phyloP scores from a whole-genome alignment of 345 rosid genomes.

The Eucalyptus cloeziana region DNA sequence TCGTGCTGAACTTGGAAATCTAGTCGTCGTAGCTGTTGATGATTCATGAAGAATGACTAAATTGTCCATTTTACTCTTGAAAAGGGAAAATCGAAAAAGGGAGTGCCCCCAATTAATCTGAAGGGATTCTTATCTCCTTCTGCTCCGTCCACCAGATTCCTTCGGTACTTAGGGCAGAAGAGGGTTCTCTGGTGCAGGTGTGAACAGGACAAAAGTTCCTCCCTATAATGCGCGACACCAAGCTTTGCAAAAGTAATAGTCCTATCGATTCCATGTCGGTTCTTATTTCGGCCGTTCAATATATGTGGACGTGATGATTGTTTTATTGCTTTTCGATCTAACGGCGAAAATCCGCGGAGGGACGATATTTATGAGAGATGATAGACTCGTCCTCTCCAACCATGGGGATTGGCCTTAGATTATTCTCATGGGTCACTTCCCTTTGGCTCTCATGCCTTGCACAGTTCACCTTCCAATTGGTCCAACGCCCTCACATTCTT shows the following conservation, averaged over 20 bases:
- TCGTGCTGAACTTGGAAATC: background rate
- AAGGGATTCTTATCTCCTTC: background rate
- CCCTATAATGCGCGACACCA: background rate
- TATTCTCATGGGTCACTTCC: background rate
- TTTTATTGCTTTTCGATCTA: background rate
- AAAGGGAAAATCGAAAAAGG: background rate
- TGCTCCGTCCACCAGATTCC: background rate
- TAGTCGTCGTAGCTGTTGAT: background rate
- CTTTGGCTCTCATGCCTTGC: background rate
- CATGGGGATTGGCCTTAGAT: background rate
- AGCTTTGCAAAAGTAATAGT: background rate
- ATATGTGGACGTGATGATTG: background rate
- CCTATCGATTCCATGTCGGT: background rate
- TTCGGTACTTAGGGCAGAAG: background rate
- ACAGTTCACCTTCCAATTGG: background rate
- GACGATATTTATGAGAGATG: background rate
- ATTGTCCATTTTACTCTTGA: background rate
- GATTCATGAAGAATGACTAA: background rate
- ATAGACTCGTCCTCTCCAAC: background rate
- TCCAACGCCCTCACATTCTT: background rate
- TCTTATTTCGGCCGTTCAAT: background rate
- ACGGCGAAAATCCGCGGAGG: background rate
- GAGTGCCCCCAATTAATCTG: background rate
- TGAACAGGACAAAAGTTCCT: background rate
- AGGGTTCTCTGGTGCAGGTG: background rate